A percentile compares a stretch with the other conserved stretches of the same genome.
phyloP scores from a whole-genome alignment of 768 basidiomycete genomes.

The Mycena albidolilacea region DNA sequence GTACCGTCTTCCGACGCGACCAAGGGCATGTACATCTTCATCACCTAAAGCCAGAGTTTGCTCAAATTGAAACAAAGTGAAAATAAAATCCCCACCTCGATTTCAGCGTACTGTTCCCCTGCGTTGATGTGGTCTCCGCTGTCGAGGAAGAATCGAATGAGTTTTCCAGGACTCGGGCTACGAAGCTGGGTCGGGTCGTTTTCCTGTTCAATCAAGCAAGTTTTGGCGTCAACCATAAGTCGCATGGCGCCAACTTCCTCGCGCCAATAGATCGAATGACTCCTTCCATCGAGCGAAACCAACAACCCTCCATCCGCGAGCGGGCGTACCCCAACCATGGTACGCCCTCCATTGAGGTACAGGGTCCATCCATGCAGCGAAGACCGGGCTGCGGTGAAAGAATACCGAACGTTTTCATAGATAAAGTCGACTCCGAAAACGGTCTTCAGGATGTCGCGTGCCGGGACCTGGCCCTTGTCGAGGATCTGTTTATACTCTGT shows the following conservation, averaged over 20 bases:
- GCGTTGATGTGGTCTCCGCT: conserved; percentile 98
- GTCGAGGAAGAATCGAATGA: conserved; percentile 94
- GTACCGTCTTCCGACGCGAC: conserved; percentile 94
- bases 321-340: conserved; percentile 91
- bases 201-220: conserved; percentile 98
- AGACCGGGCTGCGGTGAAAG: conserved; percentile 94
- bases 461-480: conserved; percentile 98
- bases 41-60: conserved; percentile 67
- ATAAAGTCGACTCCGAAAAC: conserved; percentile 98
- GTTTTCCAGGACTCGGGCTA: conserved; percentile 96
- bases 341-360: conserved; percentile 95
- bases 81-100: conserved; percentile 76
- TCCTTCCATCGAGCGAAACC: conserved; percentile 91
- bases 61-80: conserved; percentile 15
- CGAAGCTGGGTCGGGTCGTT: conserved; percentile 98
- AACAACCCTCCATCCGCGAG: conserved; percentile 96
- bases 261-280: conserved; percentile 98
- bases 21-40: conserved; percentile 99
- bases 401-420: conserved; percentile 95
- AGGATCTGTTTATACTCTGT: conserved; percentile 94
- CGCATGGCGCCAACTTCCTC: conserved; percentile 96
- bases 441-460: conserved; percentile 94
- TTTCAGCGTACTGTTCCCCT: conserved; percentile 97
- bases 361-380: conserved; percentile 93
- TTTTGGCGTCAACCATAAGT: conserved; percentile 97